Conservation (phyloP, 106 monocot species). For the Platanthera zijinensis region DNA sequence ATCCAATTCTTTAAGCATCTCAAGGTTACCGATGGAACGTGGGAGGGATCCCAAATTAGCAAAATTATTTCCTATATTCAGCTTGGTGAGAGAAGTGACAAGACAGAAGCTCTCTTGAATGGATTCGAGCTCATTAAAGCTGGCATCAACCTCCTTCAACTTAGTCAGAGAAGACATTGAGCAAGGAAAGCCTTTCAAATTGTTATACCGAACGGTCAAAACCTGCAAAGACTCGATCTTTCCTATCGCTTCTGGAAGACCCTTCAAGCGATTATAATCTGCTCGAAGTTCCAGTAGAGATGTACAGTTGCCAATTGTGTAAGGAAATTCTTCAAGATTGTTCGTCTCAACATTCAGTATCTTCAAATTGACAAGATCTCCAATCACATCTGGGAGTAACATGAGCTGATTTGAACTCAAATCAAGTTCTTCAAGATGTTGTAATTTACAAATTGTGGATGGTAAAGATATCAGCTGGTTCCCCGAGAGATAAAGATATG, state of each 20-base stretch:
- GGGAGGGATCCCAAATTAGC: constrained; percentile 39
- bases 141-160: constrained; percentile 40
- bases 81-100: constrained; percentile 30
- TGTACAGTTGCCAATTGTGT: constrained; percentile 30
- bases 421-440: constrained; percentile 35
- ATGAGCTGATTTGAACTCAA: constrained; percentile 33
- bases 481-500: constrained; percentile 22
- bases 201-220: constrained; percentile 38
- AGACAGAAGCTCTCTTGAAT: constrained; percentile 51
- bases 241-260: constrained; percentile 50
- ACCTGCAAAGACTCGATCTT: constrained; percentile 32
- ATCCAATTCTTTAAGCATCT: constrained; percentile 44
- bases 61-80: constrained; percentile 57
- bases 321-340: constrained; percentile 44
- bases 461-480: constrained; percentile 37
- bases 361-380: constrained; percentile 32
- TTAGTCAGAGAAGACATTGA: constrained; percentile 40
- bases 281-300: constrained; percentile 39
- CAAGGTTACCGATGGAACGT: constrained; percentile 43
- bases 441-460: constrained; percentile 30
- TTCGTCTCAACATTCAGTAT: constrained; percentile 36
- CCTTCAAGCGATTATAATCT: constrained; percentile 38
- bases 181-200: constrained; percentile 34
- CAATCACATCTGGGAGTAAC: constrained; percentile 24
- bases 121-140: constrained; percentile 53